Conservation (phyloP, 352 stramenopile species). For the Globisporangium viniferum region DNA sequence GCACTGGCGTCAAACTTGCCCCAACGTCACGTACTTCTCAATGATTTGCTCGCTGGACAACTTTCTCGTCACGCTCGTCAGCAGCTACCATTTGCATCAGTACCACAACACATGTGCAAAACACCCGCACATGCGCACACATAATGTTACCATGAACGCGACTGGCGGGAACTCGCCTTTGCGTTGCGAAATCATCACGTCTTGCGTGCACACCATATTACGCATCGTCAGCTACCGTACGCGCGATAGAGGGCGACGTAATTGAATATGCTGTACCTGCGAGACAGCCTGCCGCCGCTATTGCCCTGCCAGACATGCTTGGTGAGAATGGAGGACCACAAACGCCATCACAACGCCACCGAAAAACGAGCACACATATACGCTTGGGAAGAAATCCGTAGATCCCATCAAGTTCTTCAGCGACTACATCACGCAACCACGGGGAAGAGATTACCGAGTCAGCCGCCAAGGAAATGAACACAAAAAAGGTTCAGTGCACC, state of each 20-base stretch:
- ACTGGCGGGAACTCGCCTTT: constrained; percentile 65
- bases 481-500: not conserved
- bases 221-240: not conserved
- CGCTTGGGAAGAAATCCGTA: constrained; percentile 58
- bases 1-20: not conserved
- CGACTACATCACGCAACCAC: constrained; percentile 23
- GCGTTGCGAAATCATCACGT: constrained; percentile 76
- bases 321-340: not conserved
- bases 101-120: not conserved
- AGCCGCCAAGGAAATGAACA: not conserved
- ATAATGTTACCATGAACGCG: constrained; percentile 53
- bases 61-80: constrained; percentile 28
- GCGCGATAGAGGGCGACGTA: not conserved
- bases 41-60: constrained; percentile 37
- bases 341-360: not conserved
- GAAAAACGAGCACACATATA: not conserved
- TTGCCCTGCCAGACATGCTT: not conserved
- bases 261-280: constrained; percentile 27
- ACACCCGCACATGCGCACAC: not conserved
- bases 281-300: constrained; percentile 51
- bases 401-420: constrained; percentile 45
- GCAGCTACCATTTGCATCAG: constrained; percentile 5
- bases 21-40: constrained; percentile 28
- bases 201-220: constrained; percentile 24
- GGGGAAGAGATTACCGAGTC: not conserved